These are phyloP conservation scores for Zancudomyces culisetae DNA, from an alignment of 371 early-diverging fungal genomes.

Conservation along the genomic window DNA sequence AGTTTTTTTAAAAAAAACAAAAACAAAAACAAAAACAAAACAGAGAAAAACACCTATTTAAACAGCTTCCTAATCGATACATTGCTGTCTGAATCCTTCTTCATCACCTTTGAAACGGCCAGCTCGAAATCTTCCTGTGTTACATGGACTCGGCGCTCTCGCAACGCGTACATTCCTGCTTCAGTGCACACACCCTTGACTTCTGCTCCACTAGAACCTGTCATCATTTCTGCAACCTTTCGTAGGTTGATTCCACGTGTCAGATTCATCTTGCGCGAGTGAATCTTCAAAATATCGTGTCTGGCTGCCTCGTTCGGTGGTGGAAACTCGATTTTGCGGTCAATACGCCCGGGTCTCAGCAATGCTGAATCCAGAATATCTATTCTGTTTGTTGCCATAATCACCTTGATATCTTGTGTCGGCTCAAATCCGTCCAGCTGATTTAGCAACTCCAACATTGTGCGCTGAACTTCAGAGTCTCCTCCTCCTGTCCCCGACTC, in stretches of 20 bases:
- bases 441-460: constrained; percentile 80
- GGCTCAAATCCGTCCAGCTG: constrained; percentile 99
- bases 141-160: constrained; percentile 97
- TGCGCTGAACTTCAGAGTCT: constrained; percentile 94
- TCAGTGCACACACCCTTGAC: constrained; percentile 99
- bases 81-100: constrained; percentile 94
- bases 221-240: constrained; percentile 88
- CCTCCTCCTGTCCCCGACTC: constrained; percentile 70
- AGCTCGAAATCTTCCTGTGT: constrained; percentile 99
- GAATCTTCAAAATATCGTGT: constrained; percentile 97
- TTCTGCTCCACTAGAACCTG: constrained; percentile 96
- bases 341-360: constrained; percentile 96
- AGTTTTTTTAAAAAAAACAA: neutral
- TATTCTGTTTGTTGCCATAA: constrained; percentile 99
- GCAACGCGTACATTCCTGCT: constrained; percentile 99
- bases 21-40: neutral
- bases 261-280: constrained; percentile 98
- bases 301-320: constrained; percentile 95
- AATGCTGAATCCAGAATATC: constrained; percentile 97
- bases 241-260: constrained; percentile 94
- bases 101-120: constrained; percentile 99
- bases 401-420: constrained; percentile 96
- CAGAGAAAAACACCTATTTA: constrained; percentile 40
- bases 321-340: constrained; percentile 99
- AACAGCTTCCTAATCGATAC: constrained; percentile 91